Percentiles rank a stretch among this genome's conserved stretches.
phyloP scores from a whole-genome alignment of 805 yeast genomes.

The Yarrowia sp. region DNA sequence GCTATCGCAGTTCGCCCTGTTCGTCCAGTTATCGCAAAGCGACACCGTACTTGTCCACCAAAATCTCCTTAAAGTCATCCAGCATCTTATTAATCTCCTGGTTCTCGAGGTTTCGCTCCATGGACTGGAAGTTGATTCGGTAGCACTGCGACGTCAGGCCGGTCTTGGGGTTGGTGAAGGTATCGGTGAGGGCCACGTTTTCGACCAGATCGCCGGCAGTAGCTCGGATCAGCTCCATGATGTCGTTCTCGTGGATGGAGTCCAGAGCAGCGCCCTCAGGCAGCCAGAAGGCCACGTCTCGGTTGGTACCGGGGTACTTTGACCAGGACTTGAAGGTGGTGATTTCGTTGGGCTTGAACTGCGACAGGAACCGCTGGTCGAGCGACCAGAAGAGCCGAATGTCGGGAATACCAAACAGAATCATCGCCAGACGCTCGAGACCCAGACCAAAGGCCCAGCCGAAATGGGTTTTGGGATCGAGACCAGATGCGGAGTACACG shows the following conservation, averaged over 20 bases:
- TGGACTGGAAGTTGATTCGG: conserved; percentile 89
- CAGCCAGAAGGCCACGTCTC: conserved; percentile 95
- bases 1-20: conserved; percentile 55
- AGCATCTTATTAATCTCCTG: conserved; percentile 82
- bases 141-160: conserved; percentile 81
- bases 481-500: conserved; percentile 76
- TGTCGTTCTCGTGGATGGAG: conserved; percentile 79
- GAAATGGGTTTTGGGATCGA: conserved; percentile 56
- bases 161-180: conserved; percentile 84
- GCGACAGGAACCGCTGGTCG: conserved; percentile 77
- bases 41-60: conserved; percentile 61
- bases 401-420: conserved; percentile 93
- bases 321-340: conserved; percentile 85
- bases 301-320: conserved; percentile 81
- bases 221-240: conserved; percentile 87
- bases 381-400: conserved; percentile 90
- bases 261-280: conserved; percentile 51
- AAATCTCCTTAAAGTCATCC: conserved; percentile 63
- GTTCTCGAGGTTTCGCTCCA: conserved; percentile 90
- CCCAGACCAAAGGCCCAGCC: conserved; percentile 99
- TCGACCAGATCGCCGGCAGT: conserved; percentile 89
- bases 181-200: conserved; percentile 78
- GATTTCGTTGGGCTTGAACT: conserved; percentile 71
- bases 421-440: conserved; percentile 93
- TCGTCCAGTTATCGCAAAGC: too few species aligned